Percentiles rank a stretch among this genome's conserved stretches.
phyloP scores from a whole-genome alignment of 2,329 filamentous ascomycete species.

The Verticillium nonalfalfae region DNA sequence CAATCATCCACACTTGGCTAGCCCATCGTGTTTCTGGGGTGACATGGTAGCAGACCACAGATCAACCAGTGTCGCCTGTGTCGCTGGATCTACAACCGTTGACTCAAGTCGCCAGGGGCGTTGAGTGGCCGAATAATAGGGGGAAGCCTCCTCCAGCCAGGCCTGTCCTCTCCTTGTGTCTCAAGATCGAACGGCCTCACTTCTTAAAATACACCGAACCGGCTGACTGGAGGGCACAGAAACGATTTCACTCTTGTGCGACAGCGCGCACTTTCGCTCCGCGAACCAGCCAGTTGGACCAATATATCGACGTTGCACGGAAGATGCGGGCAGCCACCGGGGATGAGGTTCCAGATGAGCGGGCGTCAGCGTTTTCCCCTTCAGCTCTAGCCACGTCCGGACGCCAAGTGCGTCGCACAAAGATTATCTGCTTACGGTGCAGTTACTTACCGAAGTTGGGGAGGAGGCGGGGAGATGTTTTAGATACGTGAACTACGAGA shows the following conservation, averaged over 20 bases:
- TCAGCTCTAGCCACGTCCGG: not conserved
- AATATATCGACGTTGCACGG: not conserved
- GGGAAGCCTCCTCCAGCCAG: not conserved
- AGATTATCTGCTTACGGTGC: not conserved
- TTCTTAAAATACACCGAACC: not conserved
- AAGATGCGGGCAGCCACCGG: not conserved
- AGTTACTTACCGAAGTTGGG: not conserved
- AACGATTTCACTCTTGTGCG: not conserved
- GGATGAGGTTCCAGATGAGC: not conserved
- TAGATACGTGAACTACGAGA: not conserved
- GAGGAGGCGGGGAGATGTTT: not conserved
- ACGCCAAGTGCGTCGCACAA: not conserved
- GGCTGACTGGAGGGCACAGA: not conserved
- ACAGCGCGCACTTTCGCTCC: not conserved
- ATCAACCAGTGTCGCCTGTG: too few relatives aligned
- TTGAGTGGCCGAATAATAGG: not conserved
- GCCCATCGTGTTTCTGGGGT: too few relatives aligned
- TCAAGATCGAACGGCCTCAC: not conserved
- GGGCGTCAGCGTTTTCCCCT: not conserved
- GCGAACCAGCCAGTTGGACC: not conserved
- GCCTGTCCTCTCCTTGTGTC: not conserved
- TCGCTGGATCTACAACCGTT: too few relatives aligned
- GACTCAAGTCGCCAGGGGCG: too few relatives aligned
- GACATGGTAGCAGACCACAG: too few relatives aligned
- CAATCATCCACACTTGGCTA: too few relatives aligned